Percentiles rank a stretch among this genome's conserved stretches.
phyloP scores from a whole-genome alignment of 306 rosid genomes.

The Prunus fruticosa region DNA sequence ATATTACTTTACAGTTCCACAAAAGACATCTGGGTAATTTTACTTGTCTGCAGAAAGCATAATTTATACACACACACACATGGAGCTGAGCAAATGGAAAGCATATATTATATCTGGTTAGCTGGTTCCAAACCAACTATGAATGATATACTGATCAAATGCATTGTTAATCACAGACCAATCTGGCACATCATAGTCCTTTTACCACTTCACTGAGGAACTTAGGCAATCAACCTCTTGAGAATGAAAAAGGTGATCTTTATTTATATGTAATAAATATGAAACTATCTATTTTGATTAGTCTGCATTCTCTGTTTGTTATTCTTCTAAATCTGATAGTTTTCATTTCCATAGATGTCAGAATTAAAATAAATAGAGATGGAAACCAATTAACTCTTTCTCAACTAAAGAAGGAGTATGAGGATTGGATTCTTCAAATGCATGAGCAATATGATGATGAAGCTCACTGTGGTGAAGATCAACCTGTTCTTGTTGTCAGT shows the following conservation, averaged over 20 bases:
- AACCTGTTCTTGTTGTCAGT: conserved; percentile 35
- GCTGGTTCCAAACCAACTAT: background rate
- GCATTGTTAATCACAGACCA: conserved; percentile 44
- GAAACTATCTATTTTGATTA: background rate
- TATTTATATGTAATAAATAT: background rate
- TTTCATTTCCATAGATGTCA: conserved; percentile 27
- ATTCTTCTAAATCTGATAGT: conserved; percentile 5
- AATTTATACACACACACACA: background rate
- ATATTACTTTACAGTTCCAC: background rate
- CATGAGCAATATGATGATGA: conserved; percentile 50
- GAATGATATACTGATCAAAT: background rate
- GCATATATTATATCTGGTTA: background rate
- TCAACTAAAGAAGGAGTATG: conserved; percentile 48
- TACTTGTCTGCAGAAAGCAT: background rate
- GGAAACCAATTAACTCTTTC: conserved; percentile 28
- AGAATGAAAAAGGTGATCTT: conserved; percentile 41
- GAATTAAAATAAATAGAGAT: conserved; percentile 26
- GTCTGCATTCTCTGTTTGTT: conserved; percentile 5
- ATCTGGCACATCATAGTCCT: conserved; percentile 51
- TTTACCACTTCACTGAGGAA: conserved; percentile 53
- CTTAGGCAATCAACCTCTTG: conserved; percentile 36
- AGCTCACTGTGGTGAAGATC: conserved; percentile 55
- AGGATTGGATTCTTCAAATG: conserved; percentile 58
- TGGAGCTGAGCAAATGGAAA: background rate
- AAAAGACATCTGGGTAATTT: background rate